These are phyloP conservation scores for Bonia amplexicaulis DNA, from an alignment of 176 grass and related monocot genomes.

Conservation along the genomic window DNA sequence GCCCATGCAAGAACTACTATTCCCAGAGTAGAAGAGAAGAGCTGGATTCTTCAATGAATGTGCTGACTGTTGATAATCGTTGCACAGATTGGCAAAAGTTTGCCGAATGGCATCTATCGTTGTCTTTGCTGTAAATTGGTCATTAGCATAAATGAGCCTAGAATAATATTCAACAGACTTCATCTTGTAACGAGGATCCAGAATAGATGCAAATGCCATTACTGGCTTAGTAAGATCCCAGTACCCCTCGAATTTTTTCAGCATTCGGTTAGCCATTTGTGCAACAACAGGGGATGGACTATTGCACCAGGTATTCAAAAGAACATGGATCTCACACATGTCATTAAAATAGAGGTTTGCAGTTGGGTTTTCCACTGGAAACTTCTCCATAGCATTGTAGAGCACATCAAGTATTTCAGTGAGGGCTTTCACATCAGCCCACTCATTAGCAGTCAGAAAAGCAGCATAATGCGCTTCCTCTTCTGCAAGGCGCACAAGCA, in stretches of 20 bases:
- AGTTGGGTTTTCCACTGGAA: slow-evolving; percentile 67
- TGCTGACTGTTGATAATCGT: slow-evolving; percentile 72
- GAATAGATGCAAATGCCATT: slow-evolving; percentile 93
- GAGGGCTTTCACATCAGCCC: slow-evolving; percentile 84
- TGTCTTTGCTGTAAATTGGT: slow-evolving; percentile 68
- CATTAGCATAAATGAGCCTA: slow-evolving; percentile 67
- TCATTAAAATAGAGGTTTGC: slow-evolving; percentile 95
- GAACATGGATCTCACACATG: slow-evolving; percentile 86
- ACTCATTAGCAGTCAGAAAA: slow-evolving; percentile 68
- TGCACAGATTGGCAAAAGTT: slow-evolving; percentile 83
- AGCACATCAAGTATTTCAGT: slow-evolving; percentile 87
- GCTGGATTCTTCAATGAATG: slow-evolving; percentile 74
- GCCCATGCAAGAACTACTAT: slow-evolving; percentile 47
- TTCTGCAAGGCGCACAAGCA: slow-evolving; percentile 62
- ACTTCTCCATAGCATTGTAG: slow-evolving; percentile 87
- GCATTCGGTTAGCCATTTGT: slow-evolving; percentile 71
- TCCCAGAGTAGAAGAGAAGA: slow-evolving; percentile 67
- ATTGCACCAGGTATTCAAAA: slow-evolving; percentile 80
- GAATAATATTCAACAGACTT: slow-evolving; percentile 97
- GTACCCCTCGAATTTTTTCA: slow-evolving; percentile 81
- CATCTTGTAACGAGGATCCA: slow-evolving; percentile 99
- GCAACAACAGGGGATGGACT: slow-evolving; percentile 73
- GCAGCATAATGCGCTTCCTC: slow-evolving; percentile 52
- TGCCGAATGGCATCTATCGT: slow-evolving; percentile 66
- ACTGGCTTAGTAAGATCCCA: slow-evolving; percentile 73